phyloP scores from a whole-genome alignment of 305 asterid genomes.

The Solanum hybrid region DNA sequence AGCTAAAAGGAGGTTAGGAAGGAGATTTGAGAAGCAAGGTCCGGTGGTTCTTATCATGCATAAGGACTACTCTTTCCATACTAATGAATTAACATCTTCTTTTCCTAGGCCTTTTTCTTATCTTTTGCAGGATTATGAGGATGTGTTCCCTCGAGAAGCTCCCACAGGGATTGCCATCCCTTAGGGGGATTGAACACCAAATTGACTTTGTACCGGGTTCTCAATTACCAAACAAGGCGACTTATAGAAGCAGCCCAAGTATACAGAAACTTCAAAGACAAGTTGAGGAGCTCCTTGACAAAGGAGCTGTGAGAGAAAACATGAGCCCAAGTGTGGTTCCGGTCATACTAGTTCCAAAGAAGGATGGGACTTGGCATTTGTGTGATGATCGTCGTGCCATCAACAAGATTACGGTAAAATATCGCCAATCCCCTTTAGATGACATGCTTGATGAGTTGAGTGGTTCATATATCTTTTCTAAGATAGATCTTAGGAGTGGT shows the following conservation, averaged over 20 bases:
- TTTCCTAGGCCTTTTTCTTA: background rate
- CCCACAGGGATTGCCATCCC: background rate
- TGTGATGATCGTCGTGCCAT: background rate
- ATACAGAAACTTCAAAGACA: background rate
- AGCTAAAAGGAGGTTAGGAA: background rate
- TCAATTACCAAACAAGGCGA: background rate
- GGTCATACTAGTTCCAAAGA: background rate
- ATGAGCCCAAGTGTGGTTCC: background rate
- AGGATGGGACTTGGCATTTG: background rate
- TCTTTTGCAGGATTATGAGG: background rate
- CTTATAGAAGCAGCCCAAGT: background rate
- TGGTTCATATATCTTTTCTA: background rate
- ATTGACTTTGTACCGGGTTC: background rate
- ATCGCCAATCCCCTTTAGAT: background rate
- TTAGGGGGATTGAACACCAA: background rate
- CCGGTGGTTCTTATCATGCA: background rate
- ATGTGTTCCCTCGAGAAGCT: background rate
- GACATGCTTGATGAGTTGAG: background rate
- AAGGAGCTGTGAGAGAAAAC: background rate
- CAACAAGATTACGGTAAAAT: background rate
- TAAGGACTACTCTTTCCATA: background rate
- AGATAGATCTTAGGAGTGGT: background rate
- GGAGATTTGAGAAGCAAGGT: background rate
- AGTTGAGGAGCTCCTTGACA: background rate
- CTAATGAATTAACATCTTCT: background rate